Percentiles rank a stretch among this genome's conserved stretches.
Evolutionary conservation across 2,329 filamentous ascomycete genomes (phyloP).

Genomic region (Aspergillus flavus): DNA sequence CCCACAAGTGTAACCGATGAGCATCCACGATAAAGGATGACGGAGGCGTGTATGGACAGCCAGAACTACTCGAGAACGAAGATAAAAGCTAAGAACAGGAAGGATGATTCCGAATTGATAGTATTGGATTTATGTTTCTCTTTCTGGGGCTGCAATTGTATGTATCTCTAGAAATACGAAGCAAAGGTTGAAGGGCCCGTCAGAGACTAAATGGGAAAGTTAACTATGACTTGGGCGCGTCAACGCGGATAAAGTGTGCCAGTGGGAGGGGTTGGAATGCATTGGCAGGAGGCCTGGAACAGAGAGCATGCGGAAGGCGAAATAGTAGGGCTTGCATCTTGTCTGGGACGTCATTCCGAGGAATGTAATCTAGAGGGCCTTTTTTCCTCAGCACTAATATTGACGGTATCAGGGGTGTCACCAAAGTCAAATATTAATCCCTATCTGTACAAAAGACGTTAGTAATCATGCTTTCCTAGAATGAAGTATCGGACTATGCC

Average conservation of each 20-base stretch:
- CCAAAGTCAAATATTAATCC: not conserved
- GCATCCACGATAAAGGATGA: conserved; percentile 5
- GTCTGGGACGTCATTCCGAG: conserved; percentile 9
- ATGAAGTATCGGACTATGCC: not conserved
- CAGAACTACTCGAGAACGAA: not conserved
- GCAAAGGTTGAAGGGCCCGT: not conserved
- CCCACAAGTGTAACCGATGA: not conserved
- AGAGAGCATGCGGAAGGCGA: not conserved
- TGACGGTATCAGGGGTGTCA: not conserved
- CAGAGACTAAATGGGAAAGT: conserved; percentile 14
- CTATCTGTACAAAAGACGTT: not conserved
- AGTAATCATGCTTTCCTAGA: not conserved
- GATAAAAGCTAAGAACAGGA: not conserved
- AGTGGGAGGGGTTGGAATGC: conserved; percentile 22
- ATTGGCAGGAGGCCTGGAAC: conserved; percentile 12
- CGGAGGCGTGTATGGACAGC: not conserved
- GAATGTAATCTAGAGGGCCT: conserved; percentile 6
- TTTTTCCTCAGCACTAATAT: not conserved
- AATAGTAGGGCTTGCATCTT: not conserved
- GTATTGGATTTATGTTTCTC: not conserved
- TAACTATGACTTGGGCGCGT: conserved; percentile 20
- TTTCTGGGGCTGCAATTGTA: not conserved
- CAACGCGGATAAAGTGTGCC: conserved; percentile 19
- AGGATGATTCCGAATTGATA: not conserved
- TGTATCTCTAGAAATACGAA: conserved; percentile 2